A percentile compares a stretch with the other conserved stretches of the same genome.
Evolutionary conservation across 257 asterid genomes (phyloP).

Genomic region (Solanum paucissectum): DNA sequence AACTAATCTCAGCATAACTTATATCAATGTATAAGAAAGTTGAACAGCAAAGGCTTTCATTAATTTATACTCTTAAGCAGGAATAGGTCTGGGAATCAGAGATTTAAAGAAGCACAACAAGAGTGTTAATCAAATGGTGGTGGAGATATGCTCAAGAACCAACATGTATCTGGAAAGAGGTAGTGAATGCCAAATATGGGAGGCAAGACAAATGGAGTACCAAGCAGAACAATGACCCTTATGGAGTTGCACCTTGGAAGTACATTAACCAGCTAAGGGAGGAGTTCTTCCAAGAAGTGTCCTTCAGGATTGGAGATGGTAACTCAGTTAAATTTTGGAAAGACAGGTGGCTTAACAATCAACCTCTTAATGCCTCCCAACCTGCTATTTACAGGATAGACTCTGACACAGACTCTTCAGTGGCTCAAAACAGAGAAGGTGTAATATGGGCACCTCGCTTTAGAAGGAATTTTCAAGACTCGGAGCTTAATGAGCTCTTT

Average conservation of each 20-base stretch:
- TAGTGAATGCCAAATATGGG: neutral
- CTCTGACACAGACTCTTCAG: neutral
- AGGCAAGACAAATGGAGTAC: neutral
- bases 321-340: neutral
- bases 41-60: neutral
- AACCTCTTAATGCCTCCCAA: neutral
- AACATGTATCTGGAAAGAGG: neutral
- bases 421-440: neutral
- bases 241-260: neutral
- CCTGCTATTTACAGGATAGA: neutral
- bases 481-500: neutral
- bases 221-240: neutral
- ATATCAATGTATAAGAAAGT: neutral
- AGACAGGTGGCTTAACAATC: neutral
- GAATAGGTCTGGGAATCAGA: neutral
- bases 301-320: neutral
- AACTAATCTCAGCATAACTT: too few species aligned
- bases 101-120: neutral
- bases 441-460: neutral
- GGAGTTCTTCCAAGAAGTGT: neutral
- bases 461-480: neutral
- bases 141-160: neutral
- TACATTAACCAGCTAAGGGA: neutral
- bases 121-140: neutral
- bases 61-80: neutral